A percentile compares a stretch with the other conserved stretches of the same genome.
These are phyloP conservation scores for Trifolium dubium DNA, from an alignment of 306 rosid species.

Conservation along the genomic window DNA sequence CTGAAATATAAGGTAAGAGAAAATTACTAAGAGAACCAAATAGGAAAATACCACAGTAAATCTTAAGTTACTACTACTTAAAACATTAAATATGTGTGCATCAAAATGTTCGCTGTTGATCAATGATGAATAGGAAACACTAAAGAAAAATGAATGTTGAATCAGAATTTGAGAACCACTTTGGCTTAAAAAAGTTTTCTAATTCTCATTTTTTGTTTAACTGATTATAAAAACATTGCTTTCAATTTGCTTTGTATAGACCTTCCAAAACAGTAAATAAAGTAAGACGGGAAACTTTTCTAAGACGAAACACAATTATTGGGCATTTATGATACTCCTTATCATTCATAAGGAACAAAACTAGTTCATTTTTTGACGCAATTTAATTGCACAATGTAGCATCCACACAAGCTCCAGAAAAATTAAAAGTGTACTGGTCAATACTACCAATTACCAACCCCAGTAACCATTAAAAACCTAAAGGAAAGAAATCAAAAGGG, in stretches of 20 bases:
- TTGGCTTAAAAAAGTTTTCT: neutral
- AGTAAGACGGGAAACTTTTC: neutral
- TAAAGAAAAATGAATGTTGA: neutral
- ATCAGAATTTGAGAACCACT: neutral
- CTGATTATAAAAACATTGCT: neutral
- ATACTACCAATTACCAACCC: neutral
- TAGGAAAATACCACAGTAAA: conserved; percentile 20
- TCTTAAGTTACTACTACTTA: neutral
- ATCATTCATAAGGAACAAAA: neutral
- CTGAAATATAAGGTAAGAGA: conserved; percentile 52
- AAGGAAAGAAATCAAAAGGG: neutral
- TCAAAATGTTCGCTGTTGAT: neutral
- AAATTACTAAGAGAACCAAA: conserved; percentile 24
- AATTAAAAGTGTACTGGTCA: neutral
- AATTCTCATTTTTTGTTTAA: neutral
- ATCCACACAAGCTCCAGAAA: neutral
- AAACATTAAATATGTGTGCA: conserved; percentile 18
- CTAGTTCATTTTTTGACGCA: no score
- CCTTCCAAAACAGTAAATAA: neutral
- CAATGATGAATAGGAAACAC: neutral
- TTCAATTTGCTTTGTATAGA: neutral
- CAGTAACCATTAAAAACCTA: neutral
- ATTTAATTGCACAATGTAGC: neutral
- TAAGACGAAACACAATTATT: neutral
- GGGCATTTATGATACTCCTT: neutral